These are phyloP conservation scores for Pyrenochaeta sp. DNA, from an alignment of 2,329 filamentous ascomycete genomes.

Conservation along the genomic window DNA sequence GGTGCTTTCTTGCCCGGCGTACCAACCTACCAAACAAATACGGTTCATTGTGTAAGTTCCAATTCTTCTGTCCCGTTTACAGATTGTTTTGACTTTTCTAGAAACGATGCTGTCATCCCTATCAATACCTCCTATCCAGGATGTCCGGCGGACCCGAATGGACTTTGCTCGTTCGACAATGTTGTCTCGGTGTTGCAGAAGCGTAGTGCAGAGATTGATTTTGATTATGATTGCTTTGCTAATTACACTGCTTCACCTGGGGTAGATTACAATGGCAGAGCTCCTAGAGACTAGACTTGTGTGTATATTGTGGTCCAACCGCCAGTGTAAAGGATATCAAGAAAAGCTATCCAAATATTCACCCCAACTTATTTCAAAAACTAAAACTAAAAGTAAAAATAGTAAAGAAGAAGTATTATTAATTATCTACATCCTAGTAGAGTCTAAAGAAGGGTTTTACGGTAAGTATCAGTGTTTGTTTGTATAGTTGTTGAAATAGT, in stretches of 20 bases:
- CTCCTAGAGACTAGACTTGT: conserved; percentile 17
- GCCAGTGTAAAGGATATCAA: no score
- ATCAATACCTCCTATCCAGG: conserved; percentile 33
- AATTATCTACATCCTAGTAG: no score
- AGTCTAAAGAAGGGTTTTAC: no score
- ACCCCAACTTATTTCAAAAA: no score
- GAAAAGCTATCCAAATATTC: no score
- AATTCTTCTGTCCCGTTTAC: neutral
- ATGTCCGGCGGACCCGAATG: conserved; percentile 29
- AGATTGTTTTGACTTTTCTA: neutral
- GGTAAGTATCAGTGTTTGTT: no score
- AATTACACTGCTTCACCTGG: conserved; percentile 37
- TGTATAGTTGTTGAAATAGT: no score
- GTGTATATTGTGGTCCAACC: no score
- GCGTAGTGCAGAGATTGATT: conserved; percentile 38
- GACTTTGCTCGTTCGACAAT: conserved; percentile 39
- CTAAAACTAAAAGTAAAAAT: no score
- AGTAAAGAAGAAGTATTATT: no score
- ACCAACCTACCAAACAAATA: conserved; percentile 35
- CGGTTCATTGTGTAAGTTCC: conserved; percentile 38
- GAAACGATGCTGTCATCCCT: conserved; percentile 41
- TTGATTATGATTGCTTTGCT: conserved; percentile 39
- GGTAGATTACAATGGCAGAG: conserved; percentile 38
- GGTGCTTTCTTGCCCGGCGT: conserved; percentile 32
- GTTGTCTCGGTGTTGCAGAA: conserved; percentile 38